Base-by-base conservation (phyloP, 768 basidiomycete species). In the Collybia nuda region DNA sequence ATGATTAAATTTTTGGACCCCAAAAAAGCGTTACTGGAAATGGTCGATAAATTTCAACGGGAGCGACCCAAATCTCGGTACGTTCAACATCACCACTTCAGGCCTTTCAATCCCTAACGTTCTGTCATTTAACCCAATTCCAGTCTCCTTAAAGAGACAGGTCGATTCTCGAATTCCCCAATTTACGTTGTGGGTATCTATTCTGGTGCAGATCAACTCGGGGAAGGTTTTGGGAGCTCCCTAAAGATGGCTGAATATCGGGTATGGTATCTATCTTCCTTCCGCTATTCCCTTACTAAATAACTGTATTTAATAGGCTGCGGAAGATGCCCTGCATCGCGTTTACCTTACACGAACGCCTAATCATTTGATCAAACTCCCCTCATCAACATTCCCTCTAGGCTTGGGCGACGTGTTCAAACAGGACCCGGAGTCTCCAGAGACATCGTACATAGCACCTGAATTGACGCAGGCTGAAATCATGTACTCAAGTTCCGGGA, bases 181-280 rank as follows among this genome's bases (percentile, higher is more conserved):
- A 79, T 95, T 35, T 99, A 89, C 67, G 88, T 97, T n/a, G 88
- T 96, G n/a, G 97, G 93, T 15, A 88, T 97, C 52, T 98, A 82
- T 66, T 90, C 85, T 19, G 93, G 85, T 36, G 75, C 70, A 51
- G 90, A 82, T 65, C 82, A 97, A 68, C 81, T 99, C 2, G 93
- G 95, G 5, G 95, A 99, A 69, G 94, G 95, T 12, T 93, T 95
- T 62, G 97, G 97, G 46, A 87, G 84, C 57, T 94, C 91, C 2
- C 71, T 98, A 48, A 86, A 82, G 66, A 98, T 98, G 96, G 93
- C 93, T 14, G 93, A 98, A 69, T 95, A 82, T 70, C 77, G 96
- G 50, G 93, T 93, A 68, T 46, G 82, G 69, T 17, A 18, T 22
- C 36, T 29, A 15, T 47, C n/a, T 19, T 22, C 46, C 17, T 22